Conservation (phyloP, 2,329 filamentous ascomycete species). For the Arthrobotrys pseudoclavata region DNA sequence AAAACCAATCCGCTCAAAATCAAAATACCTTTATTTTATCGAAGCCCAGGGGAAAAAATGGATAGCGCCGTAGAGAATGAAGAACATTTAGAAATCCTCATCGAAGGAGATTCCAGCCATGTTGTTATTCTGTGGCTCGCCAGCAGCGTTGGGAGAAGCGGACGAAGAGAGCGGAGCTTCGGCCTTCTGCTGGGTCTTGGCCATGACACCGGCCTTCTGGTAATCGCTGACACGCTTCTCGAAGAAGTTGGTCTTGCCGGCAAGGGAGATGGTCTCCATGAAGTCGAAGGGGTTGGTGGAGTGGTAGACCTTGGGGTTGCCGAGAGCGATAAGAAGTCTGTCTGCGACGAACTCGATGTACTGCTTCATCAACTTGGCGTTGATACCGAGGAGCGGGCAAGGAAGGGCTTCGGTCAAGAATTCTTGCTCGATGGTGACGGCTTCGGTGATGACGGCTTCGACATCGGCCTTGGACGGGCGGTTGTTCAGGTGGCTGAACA, state of each 20-base stretch:
- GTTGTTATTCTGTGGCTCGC: constrained; percentile 72
- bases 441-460: constrained; percentile 90
- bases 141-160: constrained; percentile 67
- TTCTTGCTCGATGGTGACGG: constrained; percentile 94
- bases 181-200: constrained; percentile 82
- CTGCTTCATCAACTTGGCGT: constrained; percentile 96
- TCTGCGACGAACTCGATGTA: constrained; percentile 99
- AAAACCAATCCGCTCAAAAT: constrained; percentile 37
- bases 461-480: constrained; percentile 86
- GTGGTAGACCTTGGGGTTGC: constrained; percentile 94
- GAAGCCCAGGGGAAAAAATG: background rate
- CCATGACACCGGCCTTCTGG: constrained; percentile 99
- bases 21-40: constrained; percentile 12
- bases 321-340: constrained; percentile 89
- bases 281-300: constrained; percentile 98
- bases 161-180: constrained; percentile 65
- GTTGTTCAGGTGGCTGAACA: constrained; percentile 97
- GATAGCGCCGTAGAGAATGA: background rate
- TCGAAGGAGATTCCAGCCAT: constrained; percentile 91
- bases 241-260: constrained; percentile 99
- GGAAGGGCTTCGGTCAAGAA: constrained; percentile 97
- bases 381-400: constrained; percentile 95
- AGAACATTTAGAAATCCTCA: constrained; percentile 86
- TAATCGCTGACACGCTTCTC: constrained; percentile 99
- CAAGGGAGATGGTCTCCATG: constrained; percentile 99